Evolutionary conservation across 768 basidiomycete species (phyloP).

Genomic region (Mycena rebaudengoi): DNA sequence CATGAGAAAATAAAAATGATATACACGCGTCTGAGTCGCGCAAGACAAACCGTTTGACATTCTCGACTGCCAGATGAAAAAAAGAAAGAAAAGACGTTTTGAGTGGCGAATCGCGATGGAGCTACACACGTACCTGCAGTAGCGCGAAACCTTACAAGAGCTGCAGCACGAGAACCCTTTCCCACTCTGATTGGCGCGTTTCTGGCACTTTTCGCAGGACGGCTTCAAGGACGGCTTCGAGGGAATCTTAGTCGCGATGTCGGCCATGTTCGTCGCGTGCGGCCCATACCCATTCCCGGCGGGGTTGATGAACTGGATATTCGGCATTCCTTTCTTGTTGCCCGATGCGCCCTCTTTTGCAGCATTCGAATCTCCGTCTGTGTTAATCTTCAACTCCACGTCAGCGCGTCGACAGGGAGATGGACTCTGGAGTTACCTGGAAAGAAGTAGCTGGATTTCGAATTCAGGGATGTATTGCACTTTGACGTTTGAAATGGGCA

Average conservation of each 20-base stretch:
- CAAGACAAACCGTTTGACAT: slow-evolving; percentile 8
- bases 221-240: slow-evolving; percentile 14
- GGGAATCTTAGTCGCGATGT: slow-evolving; percentile 16
- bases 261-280: slow-evolving; percentile 7
- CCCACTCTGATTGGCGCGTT: slow-evolving; percentile 13
- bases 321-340: too few species aligned
- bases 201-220: slow-evolving; percentile 15
- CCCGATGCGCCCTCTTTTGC: too few species aligned
- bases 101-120: background rate
- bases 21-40: background rate
- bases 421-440: too few species aligned
- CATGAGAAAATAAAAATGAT: background rate
- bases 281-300: slow-evolving; percentile 19
- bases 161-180: background rate
- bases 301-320: slow-evolving; percentile 13
- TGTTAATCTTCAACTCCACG: too few species aligned
- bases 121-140: slow-evolving; percentile 17
- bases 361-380: too few species aligned
- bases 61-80: background rate
- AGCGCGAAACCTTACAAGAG: slow-evolving; percentile 12
- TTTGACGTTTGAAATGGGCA: too few species aligned
- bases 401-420: too few species aligned
- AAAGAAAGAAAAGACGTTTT: background rate
- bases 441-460: too few species aligned
- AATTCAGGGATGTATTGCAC: too few species aligned